These are phyloP conservation scores for Blastobotrys peoriensis DNA, from an alignment of 805 yeast genomes.

Conservation along the genomic window DNA sequence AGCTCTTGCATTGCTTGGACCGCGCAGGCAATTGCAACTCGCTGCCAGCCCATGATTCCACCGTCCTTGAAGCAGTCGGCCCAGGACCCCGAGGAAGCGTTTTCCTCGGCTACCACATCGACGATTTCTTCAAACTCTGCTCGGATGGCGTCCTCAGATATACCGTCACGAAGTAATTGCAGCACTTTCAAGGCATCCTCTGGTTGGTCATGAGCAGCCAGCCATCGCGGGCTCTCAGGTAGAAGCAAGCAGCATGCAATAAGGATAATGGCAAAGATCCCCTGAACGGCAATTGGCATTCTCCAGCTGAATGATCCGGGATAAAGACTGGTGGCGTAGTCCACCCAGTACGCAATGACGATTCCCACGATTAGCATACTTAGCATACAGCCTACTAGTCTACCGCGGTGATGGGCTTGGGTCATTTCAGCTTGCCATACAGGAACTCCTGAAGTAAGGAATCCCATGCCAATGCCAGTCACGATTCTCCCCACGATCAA, in stretches of 20 bases:
- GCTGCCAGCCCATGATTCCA: constrained; percentile 1
- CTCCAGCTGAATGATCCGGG: constrained; percentile 4
- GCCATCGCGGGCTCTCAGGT: constrained; percentile 85
- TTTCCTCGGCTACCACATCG: constrained; percentile 7
- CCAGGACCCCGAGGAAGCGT: constrained; percentile 14
- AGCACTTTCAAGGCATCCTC: constrained; percentile 30
- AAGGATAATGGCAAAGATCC: constrained; percentile 33
- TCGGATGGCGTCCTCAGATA: constrained; percentile 67
- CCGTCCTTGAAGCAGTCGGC: constrained; percentile 4
- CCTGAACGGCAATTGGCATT: constrained; percentile 7
- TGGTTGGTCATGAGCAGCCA: constrained; percentile 71
- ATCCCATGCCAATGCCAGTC: constrained; percentile 68
- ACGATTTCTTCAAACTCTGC: constrained; percentile 69
- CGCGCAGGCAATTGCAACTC: not conserved
- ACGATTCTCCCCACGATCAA: constrained; percentile 64
- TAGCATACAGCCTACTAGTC: constrained; percentile 58
- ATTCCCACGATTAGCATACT: constrained; percentile 51
- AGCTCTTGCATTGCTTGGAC: constrained; percentile 7
- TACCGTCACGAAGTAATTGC: constrained; percentile 70
- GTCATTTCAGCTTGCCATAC: constrained; percentile 74
- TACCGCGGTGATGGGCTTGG: constrained; percentile 57
- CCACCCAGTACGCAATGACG: constrained; percentile 24
- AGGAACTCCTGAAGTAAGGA: constrained; percentile 69
- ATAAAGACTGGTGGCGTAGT: not conserved
- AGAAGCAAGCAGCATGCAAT: constrained; percentile 40